Conservation (phyloP, 1,139 yeast genomes). For the Debaryomyces robertsiae region DNA sequence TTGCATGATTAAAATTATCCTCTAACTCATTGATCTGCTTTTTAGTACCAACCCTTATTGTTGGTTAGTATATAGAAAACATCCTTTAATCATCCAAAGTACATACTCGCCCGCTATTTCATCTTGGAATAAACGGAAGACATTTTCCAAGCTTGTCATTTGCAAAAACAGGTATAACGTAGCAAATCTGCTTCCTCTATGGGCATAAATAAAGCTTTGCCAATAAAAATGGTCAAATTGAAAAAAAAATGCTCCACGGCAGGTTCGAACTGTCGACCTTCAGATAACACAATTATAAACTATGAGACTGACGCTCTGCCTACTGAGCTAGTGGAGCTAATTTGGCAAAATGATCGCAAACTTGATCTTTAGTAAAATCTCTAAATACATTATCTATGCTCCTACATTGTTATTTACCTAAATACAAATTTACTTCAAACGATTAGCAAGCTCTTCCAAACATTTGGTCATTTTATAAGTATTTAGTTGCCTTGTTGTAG, state of each 20-base stretch:
- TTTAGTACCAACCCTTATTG: constrained; percentile 5
- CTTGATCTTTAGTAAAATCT: not conserved
- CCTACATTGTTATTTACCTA: too few relatives aligned
- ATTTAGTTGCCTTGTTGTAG: constrained; percentile 5
- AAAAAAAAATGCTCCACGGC: constrained; percentile 49
- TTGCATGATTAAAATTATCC: constrained; percentile 10
- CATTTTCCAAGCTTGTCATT: constrained; percentile 5
- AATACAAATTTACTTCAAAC: constrained; percentile 3
- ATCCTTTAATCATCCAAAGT: not conserved
- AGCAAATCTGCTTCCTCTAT: too few relatives aligned
- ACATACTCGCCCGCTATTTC: constrained; percentile 15
- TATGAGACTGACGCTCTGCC: constrained; percentile 57
- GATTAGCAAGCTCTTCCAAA: constrained; percentile 6
- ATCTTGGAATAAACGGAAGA: constrained; percentile 12
- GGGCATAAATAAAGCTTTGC: not conserved
- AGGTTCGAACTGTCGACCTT: constrained; percentile 60
- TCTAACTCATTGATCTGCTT: constrained; percentile 11
- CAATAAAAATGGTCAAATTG: constrained; percentile 7
- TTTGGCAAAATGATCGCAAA: not conserved
- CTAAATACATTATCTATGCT: not conserved
- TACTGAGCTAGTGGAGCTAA: constrained; percentile 51
- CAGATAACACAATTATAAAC: constrained; percentile 39
- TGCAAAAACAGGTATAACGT: not conserved
- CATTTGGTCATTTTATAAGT: constrained; percentile 5
- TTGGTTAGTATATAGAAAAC: constrained; percentile 8